Evolutionary conservation across 371 early-diverging fungal genomes (phyloP).

Genomic region (Zychaea mexicana): DNA sequence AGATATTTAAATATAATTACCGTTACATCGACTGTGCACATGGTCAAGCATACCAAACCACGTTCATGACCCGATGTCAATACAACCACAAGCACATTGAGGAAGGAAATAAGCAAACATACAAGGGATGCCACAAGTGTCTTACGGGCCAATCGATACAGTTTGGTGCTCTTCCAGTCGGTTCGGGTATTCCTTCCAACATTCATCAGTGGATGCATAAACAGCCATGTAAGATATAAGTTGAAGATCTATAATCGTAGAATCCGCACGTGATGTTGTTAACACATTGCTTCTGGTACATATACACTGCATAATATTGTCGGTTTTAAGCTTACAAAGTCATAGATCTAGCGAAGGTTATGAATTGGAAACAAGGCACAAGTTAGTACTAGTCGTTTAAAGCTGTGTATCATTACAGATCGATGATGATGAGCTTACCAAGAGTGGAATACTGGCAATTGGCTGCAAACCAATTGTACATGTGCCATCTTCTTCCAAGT

Average conservation of each 20-base stretch:
- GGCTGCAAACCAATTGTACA: slow-evolving; percentile 56
- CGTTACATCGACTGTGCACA: slow-evolving; percentile 61
- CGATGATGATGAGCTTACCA: slow-evolving; percentile 38
- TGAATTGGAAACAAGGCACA: neutral
- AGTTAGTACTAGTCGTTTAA: neutral
- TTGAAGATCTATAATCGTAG: slow-evolving; percentile 37
- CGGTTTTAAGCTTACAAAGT: slow-evolving; percentile 38
- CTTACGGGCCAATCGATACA: slow-evolving; percentile 50
- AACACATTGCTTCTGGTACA: too few relatives aligned
- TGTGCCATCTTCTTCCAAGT: slow-evolving; percentile 39
- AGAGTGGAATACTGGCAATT: slow-evolving; percentile 50
- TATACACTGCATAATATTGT: too few relatives aligned
- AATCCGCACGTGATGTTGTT: neutral
- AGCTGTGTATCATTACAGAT: neutral
- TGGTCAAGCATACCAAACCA: slow-evolving; percentile 54
- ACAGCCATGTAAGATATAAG: slow-evolving; percentile 51
- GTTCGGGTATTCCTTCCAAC: slow-evolving; percentile 34
- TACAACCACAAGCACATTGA: slow-evolving; percentile 51
- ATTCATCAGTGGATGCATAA: slow-evolving; percentile 44
- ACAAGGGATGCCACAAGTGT: slow-evolving; percentile 53
- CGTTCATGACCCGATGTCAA: slow-evolving; percentile 51
- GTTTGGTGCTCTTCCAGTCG: slow-evolving; percentile 44
- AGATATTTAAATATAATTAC: slow-evolving; percentile 25
- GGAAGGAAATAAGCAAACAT: slow-evolving; percentile 47
- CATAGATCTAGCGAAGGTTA: slow-evolving; percentile 20